Evolutionary conservation across 2,329 filamentous ascomycete genomes (phyloP).

Genomic region (Lecanicillium sp.): DNA sequence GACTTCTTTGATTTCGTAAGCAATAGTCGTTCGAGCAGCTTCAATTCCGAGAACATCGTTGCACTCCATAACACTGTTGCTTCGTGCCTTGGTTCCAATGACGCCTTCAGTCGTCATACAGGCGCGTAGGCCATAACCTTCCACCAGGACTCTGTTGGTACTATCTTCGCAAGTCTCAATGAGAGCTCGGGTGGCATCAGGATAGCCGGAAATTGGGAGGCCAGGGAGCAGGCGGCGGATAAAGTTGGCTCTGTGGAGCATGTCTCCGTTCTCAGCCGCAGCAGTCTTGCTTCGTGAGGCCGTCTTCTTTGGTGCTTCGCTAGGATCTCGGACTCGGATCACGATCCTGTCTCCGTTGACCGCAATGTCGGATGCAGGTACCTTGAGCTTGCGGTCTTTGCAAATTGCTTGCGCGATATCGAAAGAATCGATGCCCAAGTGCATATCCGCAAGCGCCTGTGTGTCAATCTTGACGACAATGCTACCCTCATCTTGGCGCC

Average conservation of each 20-base stretch:
- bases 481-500: slow-evolving; percentile 67
- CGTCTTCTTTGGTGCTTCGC: slow-evolving; percentile 38
- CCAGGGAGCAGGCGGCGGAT: slow-evolving; percentile 73
- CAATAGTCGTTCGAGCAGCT: slow-evolving; percentile 82
- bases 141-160: slow-evolving; percentile 72
- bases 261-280: slow-evolving; percentile 31
- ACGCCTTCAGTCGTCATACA: slow-evolving; percentile 95
- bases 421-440: slow-evolving; percentile 65
- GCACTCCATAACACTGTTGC: slow-evolving; percentile 88
- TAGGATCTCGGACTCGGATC: slow-evolving; percentile 57
- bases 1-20: slow-evolving; percentile 76
- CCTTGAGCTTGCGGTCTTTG: slow-evolving; percentile 75
- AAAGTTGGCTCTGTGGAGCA: slow-evolving; percentile 73
- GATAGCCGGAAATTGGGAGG: slow-evolving; percentile 85
- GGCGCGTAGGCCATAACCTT: slow-evolving; percentile 81
- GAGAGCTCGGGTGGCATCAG: slow-evolving; percentile 77
- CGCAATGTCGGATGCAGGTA: slow-evolving; percentile 56
- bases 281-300: slow-evolving; percentile 37
- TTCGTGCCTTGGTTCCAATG: slow-evolving; percentile 62
- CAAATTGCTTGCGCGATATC: slow-evolving; percentile 73
- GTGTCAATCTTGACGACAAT: slow-evolving; percentile 77
- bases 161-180: slow-evolving; percentile 70
- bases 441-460: slow-evolving; percentile 68
- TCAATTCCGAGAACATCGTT: slow-evolving; percentile 87
- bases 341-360: slow-evolving; percentile 57